Evolutionary conservation across 495 filamentous ascomycete species (phyloP).

Genomic region (Penicillium cinerascens): DNA sequence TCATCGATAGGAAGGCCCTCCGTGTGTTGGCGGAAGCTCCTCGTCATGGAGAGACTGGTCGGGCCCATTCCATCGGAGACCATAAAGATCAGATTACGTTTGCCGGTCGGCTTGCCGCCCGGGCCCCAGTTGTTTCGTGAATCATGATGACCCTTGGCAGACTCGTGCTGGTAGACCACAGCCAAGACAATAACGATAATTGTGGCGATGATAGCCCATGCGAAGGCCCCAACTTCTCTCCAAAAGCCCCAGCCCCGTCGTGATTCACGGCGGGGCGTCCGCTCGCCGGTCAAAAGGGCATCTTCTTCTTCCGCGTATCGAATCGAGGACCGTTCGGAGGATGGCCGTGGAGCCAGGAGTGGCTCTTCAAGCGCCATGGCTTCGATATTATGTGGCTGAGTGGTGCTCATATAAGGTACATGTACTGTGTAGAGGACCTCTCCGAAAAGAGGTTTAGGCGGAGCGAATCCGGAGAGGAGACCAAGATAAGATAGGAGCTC

Average conservation of each 20-base stretch:
- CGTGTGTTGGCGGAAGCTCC: slow-evolving; percentile 73
- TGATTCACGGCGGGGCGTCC: slow-evolving; percentile 27
- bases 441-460: slow-evolving; percentile 1
- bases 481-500: slow-evolving; percentile 7
- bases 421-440: too few relatives aligned
- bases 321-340: slow-evolving; percentile 45
- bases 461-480: not conserved
- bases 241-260: slow-evolving; percentile 51
- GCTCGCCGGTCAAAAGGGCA: slow-evolving; percentile 59
- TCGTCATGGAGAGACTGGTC: slow-evolving; percentile 78
- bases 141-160: slow-evolving; percentile 29
- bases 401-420: slow-evolving; percentile 5
- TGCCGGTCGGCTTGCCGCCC: slow-evolving; percentile 58
- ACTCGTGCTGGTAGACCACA: slow-evolving; percentile 66
- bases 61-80: slow-evolving; percentile 98
- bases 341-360: slow-evolving; percentile 40
- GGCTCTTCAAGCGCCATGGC: slow-evolving; percentile 46
- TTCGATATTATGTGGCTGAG: slow-evolving; percentile 1
- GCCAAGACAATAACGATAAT: slow-evolving; percentile 70
- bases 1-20: slow-evolving; percentile 65
- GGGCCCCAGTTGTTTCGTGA: slow-evolving; percentile 32
- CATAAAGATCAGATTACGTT: slow-evolving; percentile 96
- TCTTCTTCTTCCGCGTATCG: slow-evolving; percentile 59
- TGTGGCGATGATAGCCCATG: slow-evolving; percentile 88
- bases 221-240: slow-evolving; percentile 70